Percentiles rank a stretch among this genome's conserved stretches.
Evolutionary conservation across 805 yeast species (phyloP).

Genomic region (Wickerhamiella sorbophila): DNA sequence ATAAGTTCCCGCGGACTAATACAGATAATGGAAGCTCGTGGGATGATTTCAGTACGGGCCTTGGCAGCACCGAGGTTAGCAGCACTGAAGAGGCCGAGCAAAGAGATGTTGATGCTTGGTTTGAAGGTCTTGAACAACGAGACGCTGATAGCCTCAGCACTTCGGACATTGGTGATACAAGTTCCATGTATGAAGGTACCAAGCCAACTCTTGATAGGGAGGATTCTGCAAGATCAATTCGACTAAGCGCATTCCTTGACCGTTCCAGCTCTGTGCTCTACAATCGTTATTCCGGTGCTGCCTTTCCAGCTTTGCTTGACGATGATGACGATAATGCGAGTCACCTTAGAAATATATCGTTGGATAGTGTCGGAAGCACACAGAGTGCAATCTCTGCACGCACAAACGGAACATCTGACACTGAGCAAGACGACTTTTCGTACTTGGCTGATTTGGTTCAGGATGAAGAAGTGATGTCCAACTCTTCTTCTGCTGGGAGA

Average conservation of each 20-base stretch:
- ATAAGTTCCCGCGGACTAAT: not conserved
- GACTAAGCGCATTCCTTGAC: slow-evolving; percentile 17
- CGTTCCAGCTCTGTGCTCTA: slow-evolving; percentile 13
- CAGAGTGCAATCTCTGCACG: not conserved
- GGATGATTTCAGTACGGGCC: not conserved
- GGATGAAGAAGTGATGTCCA: slow-evolving; percentile 14
- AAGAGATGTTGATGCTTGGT: slow-evolving; percentile 26
- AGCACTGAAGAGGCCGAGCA: slow-evolving; percentile 21
- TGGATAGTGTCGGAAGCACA: not conserved
- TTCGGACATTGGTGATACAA: slow-evolving; percentile 5
- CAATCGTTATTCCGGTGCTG: slow-evolving; percentile 16
- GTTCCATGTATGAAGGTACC: not conserved
- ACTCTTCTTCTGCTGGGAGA: slow-evolving; percentile 10
- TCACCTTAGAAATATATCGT: not conserved
- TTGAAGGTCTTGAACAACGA: slow-evolving; percentile 14
- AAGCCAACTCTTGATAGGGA: not conserved
- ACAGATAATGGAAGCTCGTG: not conserved
- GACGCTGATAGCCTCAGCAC: slow-evolving; percentile 19
- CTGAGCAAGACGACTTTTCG: slow-evolving; percentile 21
- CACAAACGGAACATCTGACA: slow-evolving; percentile 7
- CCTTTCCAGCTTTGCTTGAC: slow-evolving; percentile 11
- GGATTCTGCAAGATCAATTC: slow-evolving; percentile 11
- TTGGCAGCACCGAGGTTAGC: not conserved
- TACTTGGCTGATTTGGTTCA: slow-evolving; percentile 24
- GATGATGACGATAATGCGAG: not conserved